phyloP scores from a whole-genome alignment of 2,329 filamentous ascomycete genomes.

The Fusarium solani-melongenae region DNA sequence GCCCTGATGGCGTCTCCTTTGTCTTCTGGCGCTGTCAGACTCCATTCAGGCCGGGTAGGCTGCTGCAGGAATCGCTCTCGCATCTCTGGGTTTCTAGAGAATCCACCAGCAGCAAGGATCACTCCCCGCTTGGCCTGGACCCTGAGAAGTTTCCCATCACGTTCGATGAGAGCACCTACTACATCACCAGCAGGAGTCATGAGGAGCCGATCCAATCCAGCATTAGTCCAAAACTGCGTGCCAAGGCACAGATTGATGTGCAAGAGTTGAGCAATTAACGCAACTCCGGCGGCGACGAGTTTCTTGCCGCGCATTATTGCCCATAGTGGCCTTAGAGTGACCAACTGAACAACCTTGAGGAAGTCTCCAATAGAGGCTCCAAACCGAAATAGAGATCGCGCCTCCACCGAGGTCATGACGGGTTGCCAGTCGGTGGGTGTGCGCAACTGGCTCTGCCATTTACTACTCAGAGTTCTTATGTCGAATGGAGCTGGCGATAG shows the following conservation, averaged over 20 bases:
- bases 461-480: background rate
- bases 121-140: background rate
- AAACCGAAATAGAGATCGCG: background rate
- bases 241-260: background rate
- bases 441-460: background rate
- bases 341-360: background rate
- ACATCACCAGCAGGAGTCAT: background rate
- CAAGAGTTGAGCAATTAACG: background rate
- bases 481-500: background rate
- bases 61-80: background rate
- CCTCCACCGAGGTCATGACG: background rate
- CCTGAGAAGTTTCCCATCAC: background rate
- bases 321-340: background rate
- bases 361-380: background rate
- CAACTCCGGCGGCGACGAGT: background rate
- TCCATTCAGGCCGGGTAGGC: background rate
- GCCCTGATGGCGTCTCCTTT: background rate
- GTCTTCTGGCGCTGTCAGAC: background rate
- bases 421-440: background rate
- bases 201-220: background rate
- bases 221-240: background rate
- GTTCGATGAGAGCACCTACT: background rate
- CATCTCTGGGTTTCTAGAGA: background rate
- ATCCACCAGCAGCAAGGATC: background rate
- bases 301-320: background rate